Base-by-base conservation (phyloP, 2,329 filamentous ascomycete genomes). In the Zarea fungicola region DNA sequence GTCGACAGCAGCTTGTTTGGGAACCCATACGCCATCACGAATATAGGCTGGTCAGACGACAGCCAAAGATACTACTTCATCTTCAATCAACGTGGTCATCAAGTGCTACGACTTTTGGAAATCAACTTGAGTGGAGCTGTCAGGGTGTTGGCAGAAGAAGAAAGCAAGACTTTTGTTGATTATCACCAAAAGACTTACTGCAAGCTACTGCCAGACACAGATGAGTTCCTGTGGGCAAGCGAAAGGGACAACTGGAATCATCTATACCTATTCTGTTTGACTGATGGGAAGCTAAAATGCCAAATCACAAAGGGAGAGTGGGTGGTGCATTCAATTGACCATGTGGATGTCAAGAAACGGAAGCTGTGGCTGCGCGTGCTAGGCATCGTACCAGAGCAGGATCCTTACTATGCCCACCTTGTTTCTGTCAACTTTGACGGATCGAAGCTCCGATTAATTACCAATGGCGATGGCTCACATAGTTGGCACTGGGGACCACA, bases 181-280 rank as follows among this genome's bases (percentile, higher is more conserved):
- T 59, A 58, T 29, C n/a, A 51, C 19, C 31, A 44, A 22, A 44
- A 44, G 21, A 10, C 31, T 10, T 44, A 44, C 26, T 34, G n/a
- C 14, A 44, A 44, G 42, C 29, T 44, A 5, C 31, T 44, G 19
- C 42, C 29, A 23, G 19, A 18, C 16, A 34, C 29, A 26, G 35
- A 35, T 19, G 60, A 64, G 26, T 48, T 64, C 18, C 48, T 64
- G 2, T 64, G 62, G 62, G 31, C 54, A 2, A 61, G 60, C 16
- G 62, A 64, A 26, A 51, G 61, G 7, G 57, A 62, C 22, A 60
- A 61, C 16, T 56, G 55, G 43, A 60, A 59, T 5, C 61, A 64
- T 16, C 42, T 64, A 1, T 63, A 64, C 26, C 60, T 63, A 4
- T 49, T 55, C 8, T 39, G 55, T 14, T 55, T 60, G 6, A 48